Conservation (phyloP, 1,284 basidiomycete genomes). For the Ganoderma leucocontextum region DNA sequence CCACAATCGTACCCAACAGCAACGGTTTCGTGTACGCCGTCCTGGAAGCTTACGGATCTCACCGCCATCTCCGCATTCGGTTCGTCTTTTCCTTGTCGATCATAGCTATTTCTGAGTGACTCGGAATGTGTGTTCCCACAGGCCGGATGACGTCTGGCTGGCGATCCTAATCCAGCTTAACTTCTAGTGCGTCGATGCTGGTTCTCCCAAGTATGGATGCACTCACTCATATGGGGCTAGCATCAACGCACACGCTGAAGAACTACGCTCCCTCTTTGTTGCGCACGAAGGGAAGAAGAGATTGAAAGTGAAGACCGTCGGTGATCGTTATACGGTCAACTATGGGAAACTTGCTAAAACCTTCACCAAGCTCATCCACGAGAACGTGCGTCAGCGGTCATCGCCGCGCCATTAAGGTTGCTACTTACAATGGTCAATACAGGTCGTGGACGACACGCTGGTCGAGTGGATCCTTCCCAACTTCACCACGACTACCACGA, state of each 20-base stretch:
- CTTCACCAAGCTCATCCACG: slow-evolving; percentile 42
- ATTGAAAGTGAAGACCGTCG: slow-evolving; percentile 39
- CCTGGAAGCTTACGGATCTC: slow-evolving; percentile 46
- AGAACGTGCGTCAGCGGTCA: slow-evolving; percentile 9
- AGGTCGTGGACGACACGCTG: slow-evolving; percentile 46
- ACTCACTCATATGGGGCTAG: neutral
- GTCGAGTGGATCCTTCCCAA: slow-evolving; percentile 53
- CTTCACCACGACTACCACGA: slow-evolving; percentile 55
- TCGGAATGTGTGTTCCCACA: slow-evolving; percentile 22
- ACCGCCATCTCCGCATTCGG: slow-evolving; percentile 84
- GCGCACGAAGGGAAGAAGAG: slow-evolving; percentile 48
- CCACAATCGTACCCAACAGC: neutral
- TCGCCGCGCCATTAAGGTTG: neutral
- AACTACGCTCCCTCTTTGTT: slow-evolving; percentile 50
- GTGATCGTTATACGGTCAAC: slow-evolving; percentile 36
- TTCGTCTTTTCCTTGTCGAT: neutral
- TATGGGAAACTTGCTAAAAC: slow-evolving; percentile 43
- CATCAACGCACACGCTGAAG: slow-evolving; percentile 52
- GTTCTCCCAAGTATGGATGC: no score
- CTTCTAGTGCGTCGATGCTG: slow-evolving; percentile 6
- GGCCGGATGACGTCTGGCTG: slow-evolving; percentile 49
- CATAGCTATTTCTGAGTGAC: neutral
- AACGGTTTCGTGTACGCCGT: neutral
- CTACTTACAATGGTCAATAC: neutral
- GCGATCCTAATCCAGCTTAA: slow-evolving; percentile 16